Percentiles rank a stretch among this genome's conserved stretches.
These are phyloP conservation scores for Thelonectria rubi DNA, from an alignment of 2,329 filamentous ascomycete species.

Conservation along the genomic window DNA sequence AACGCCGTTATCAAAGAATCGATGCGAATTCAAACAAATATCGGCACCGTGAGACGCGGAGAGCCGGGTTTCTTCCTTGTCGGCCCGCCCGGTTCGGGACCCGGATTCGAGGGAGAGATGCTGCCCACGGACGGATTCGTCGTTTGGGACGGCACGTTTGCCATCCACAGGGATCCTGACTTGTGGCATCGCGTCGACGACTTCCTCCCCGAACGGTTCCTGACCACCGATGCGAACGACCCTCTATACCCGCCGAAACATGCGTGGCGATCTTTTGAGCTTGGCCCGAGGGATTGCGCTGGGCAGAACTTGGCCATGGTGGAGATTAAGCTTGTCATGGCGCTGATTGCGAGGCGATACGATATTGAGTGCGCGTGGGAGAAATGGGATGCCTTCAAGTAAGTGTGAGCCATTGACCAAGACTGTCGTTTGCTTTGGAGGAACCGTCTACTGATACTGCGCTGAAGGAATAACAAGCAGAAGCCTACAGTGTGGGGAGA, in stretches of 20 bases:
- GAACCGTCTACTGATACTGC: too few relatives aligned
- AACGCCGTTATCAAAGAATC: conserved; percentile 51
- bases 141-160: conserved; percentile 30
- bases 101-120: conserved; percentile 26
- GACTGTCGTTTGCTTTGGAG: not conserved
- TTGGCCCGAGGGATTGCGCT: conserved; percentile 64
- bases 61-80: conserved; percentile 43
- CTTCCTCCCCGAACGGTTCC: conserved; percentile 33
- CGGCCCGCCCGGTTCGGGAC: conserved; percentile 22
- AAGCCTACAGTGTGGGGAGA: conserved; percentile 25
- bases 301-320: conserved; percentile 64
- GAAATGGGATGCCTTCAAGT: conserved; percentile 31
- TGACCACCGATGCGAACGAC: conserved; percentile 30
- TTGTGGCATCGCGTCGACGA: conserved; percentile 28
- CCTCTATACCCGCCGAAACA: conserved; percentile 38
- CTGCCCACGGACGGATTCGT: conserved; percentile 44
- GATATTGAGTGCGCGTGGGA: conserved; percentile 34
- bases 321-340: conserved; percentile 29
- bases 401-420: not conserved
- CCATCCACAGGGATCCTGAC: conserved; percentile 28
- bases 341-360: conserved; percentile 29
- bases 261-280: conserved; percentile 63
- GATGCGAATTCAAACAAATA: conserved; percentile 44
- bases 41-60: conserved; percentile 28
- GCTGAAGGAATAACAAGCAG: not conserved